A percentile compares a stretch with the other conserved stretches of the same genome.
Conservation (phyloP, 257 asterid genomes). For the Solanum commersonii region DNA sequence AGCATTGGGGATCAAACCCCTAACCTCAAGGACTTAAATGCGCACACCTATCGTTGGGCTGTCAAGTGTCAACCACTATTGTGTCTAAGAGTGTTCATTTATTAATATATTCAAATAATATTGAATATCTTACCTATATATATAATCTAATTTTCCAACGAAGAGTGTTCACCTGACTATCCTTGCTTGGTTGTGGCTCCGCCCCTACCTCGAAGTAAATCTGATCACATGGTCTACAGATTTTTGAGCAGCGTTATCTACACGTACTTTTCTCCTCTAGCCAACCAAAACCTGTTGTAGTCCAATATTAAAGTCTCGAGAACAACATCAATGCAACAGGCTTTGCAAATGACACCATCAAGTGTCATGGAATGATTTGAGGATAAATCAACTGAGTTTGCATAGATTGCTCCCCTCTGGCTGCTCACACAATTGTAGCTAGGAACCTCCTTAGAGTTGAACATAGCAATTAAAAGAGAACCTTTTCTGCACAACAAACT, state of each 20-base stretch:
- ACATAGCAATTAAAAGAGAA: slow-evolving; percentile 50
- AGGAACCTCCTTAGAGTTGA: slow-evolving; percentile 46
- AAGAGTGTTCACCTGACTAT: no score
- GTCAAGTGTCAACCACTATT: no score
- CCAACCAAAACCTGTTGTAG: slow-evolving; percentile 67
- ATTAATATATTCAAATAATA: no score
- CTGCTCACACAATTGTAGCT: slow-evolving; percentile 35
- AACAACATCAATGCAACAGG: slow-evolving; percentile 66
- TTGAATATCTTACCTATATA: no score
- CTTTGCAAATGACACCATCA: slow-evolving; percentile 68
- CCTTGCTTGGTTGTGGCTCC: no score
- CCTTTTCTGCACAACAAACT: slow-evolving; percentile 88
- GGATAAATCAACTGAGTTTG: slow-evolving; percentile 47
- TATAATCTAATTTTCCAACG: no score
- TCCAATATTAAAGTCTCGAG: slow-evolving; percentile 75
- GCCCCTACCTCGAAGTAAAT: slow-evolving; percentile 7
- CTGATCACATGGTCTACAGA: slow-evolving; percentile 52
- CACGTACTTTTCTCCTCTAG: slow-evolving; percentile 49
- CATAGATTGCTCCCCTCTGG: slow-evolving; percentile 64
- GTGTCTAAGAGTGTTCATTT: no score
- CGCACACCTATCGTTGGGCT: no score
- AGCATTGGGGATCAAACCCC: no score
- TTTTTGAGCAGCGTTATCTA: slow-evolving; percentile 47
- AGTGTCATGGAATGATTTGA: slow-evolving; percentile 41
- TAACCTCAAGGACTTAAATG: no score